phyloP scores from a whole-genome alignment of 495 filamentous ascomycete species.

The Xylaria sp. region DNA sequence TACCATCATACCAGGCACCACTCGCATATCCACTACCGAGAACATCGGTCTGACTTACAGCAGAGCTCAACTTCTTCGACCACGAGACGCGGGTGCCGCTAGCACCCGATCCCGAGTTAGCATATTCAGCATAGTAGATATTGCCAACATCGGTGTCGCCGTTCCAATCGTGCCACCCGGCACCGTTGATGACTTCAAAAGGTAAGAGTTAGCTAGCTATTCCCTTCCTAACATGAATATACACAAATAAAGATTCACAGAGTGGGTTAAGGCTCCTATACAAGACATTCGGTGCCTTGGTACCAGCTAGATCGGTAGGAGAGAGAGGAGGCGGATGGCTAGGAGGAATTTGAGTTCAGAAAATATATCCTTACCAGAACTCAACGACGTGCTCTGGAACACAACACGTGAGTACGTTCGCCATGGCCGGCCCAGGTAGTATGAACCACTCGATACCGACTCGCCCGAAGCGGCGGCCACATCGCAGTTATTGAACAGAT shows the following conservation, averaged over 20 bases:
- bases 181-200: slow-evolving; percentile 60
- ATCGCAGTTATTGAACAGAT: slow-evolving; percentile 66
- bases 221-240: neutral
- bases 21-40: slow-evolving; percentile 58
- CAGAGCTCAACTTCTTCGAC: slow-evolving; percentile 49
- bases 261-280: too few relatives aligned
- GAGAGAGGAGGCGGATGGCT: too few relatives aligned
- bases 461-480: slow-evolving; percentile 56
- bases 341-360: neutral
- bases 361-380: slow-evolving; percentile 26
- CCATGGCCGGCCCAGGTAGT: slow-evolving; percentile 74
- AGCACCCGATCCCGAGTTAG: slow-evolving; percentile 64
- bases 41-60: slow-evolving; percentile 56
- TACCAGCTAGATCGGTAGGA: neutral
- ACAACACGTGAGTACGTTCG: slow-evolving; percentile 64
- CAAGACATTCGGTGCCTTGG: neutral
- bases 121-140: slow-evolving; percentile 66
- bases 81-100: slow-evolving; percentile 66
- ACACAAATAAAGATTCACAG: too few relatives aligned
- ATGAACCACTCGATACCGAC: slow-evolving; percentile 55
- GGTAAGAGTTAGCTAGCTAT: neutral
- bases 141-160: slow-evolving; percentile 56
- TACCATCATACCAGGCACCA: slow-evolving; percentile 38
- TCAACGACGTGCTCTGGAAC: slow-evolving; percentile 64
- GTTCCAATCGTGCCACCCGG: slow-evolving; percentile 69